Percentiles rank a stretch among this genome's conserved stretches.
phyloP scores from a whole-genome alignment of 2,329 filamentous ascomycete species.

The Pezicula carpinea region DNA sequence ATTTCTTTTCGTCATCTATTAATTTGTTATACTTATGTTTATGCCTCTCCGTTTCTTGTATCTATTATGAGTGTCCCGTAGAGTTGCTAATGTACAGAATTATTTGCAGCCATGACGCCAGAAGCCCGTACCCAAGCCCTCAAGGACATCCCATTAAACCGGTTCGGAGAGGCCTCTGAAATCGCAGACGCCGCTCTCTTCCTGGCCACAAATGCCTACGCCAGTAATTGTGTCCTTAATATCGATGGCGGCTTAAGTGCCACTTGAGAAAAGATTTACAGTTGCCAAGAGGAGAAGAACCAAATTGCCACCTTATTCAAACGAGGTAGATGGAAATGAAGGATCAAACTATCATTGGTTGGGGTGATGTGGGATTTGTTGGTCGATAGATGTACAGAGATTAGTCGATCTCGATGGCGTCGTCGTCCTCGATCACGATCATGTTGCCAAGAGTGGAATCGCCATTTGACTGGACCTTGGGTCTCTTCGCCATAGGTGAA shows the following conservation, averaged over 20 bases:
- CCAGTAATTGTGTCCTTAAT: constrained; percentile 82
- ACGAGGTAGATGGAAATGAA: constrained; percentile 7
- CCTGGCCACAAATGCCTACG: constrained; percentile 72
- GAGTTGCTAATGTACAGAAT: constrained; percentile 28
- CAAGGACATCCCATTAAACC: constrained; percentile 55
- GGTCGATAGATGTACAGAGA: constrained; percentile 1
- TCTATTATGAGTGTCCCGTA: constrained; percentile 15
- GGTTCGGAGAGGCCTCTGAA: constrained; percentile 65
- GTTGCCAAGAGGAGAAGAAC: no score
- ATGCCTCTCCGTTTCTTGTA: background rate
- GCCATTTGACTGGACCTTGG: constrained; percentile 36
- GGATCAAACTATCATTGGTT: background rate
- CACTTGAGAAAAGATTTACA: constrained; percentile 32
- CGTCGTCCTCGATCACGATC: constrained; percentile 36
- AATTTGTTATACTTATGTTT: constrained; percentile 1
- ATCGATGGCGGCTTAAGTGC: constrained; percentile 81
- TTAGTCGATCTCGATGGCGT: constrained; percentile 64
- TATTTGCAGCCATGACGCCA: constrained; percentile 38
- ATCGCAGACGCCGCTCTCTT: constrained; percentile 80
- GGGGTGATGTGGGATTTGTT: no score
- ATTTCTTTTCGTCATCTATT: background rate
- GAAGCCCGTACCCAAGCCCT: constrained; percentile 29
- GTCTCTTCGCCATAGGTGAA: constrained; percentile 16
- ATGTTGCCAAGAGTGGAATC: constrained; percentile 19
- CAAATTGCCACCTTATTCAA: background rate